Conservation (phyloP, 345 rosid species). For the Eucalyptus guilfoylei region DNA sequence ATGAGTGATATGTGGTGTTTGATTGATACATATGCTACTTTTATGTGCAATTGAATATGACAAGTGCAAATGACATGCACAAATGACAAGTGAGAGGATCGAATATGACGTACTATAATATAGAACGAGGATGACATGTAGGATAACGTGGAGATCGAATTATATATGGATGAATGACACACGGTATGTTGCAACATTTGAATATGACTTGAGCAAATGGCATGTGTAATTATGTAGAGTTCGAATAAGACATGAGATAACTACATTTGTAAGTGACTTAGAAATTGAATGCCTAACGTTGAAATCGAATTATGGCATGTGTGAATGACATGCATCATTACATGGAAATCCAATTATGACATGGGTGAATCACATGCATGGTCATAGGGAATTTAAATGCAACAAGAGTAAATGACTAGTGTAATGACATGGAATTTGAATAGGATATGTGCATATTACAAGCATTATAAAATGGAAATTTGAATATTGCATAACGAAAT, state of each 20-base stretch:
- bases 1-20: background rate
- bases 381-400: background rate
- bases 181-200: background rate
- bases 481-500: background rate
- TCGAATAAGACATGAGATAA: background rate
- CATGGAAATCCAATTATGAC: background rate
- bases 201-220: background rate
- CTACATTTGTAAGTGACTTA: background rate
- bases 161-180: background rate
- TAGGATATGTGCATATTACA: background rate
- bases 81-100: background rate
- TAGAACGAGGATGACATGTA: fast-evolving
- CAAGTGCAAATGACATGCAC: background rate
- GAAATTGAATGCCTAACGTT: background rate
- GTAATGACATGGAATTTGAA: background rate
- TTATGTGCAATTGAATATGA: background rate
- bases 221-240: background rate
- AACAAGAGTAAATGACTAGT: background rate
- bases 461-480: background rate
- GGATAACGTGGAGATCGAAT: background rate
- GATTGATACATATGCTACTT: background rate
- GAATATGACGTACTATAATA: background rate
- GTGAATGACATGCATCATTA: background rate
- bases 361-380: background rate
- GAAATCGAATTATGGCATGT: background rate